phyloP scores from a whole-genome alignment of 176 grass and related monocot species.

The Dactylis glomerata region DNA sequence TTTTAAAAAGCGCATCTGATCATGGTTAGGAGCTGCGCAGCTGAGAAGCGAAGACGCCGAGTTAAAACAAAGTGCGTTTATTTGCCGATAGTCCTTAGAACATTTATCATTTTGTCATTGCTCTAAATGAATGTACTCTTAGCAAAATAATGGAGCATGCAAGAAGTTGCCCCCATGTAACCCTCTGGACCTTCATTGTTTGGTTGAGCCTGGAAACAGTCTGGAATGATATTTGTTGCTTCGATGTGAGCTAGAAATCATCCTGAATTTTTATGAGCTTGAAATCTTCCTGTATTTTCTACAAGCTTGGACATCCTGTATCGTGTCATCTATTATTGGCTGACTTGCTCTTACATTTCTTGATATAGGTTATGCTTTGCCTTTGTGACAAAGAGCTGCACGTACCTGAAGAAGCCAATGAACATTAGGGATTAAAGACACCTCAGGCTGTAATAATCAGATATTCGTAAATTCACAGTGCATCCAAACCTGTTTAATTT shows the following conservation, averaged over 20 bases:
- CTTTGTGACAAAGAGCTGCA: constrained; percentile 46
- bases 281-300: background rate
- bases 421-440: constrained; percentile 32
- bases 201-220: background rate
- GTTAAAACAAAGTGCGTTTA: constrained; percentile 34
- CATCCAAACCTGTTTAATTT: background rate
- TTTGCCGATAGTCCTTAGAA: constrained; percentile 14
- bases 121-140: constrained; percentile 11
- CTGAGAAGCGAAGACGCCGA: constrained; percentile 38
- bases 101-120: constrained; percentile 6
- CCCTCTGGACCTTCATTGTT: background rate
- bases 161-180: constrained; percentile 6
- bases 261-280: background rate
- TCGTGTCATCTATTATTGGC: background rate
- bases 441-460: constrained; percentile 16
- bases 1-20: constrained; percentile 68
- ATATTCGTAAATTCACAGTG: background rate
- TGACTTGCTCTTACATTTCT: constrained; percentile 34
- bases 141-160: constrained; percentile 16
- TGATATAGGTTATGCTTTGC: constrained; percentile 56
- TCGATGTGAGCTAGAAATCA: background rate
- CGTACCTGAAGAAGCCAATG: constrained; percentile 23
- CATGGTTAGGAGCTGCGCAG: constrained; percentile 38
- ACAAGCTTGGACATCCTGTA: background rate
- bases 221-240: background rate